phyloP scores from a whole-genome alignment of 2,329 filamentous ascomycete species.

The Dryadomyces quercus-mongolicae region DNA sequence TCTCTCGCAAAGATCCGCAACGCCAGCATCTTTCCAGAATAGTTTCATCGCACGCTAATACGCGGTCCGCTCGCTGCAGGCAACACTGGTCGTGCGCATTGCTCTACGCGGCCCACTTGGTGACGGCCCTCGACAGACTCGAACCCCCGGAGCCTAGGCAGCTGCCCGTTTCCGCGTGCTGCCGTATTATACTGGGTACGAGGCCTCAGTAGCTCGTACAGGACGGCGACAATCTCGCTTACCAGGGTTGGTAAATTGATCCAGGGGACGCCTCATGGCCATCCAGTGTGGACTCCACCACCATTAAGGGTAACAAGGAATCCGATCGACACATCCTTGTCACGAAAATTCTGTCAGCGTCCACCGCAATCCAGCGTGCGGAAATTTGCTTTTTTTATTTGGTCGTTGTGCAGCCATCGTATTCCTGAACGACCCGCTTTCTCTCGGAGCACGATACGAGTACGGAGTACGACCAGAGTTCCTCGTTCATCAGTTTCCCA shows the following conservation, averaged over 20 bases:
- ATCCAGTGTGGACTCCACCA: background rate
- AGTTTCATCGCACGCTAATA: background rate
- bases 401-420: background rate
- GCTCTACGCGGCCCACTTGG: too few species aligned
- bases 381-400: conserved; percentile 3
- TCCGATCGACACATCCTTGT: conserved; percentile 8
- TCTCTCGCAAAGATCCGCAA: background rate
- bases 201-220: background rate
- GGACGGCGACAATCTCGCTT: background rate
- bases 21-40: background rate
- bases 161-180: background rate
- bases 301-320: conserved; percentile 1
- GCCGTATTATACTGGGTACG: too few species aligned
- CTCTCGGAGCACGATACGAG: background rate
- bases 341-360: conserved; percentile 5
- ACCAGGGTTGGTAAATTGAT: background rate
- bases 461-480: too few species aligned
- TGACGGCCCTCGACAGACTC: too few species aligned
- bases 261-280: background rate
- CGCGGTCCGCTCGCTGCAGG: background rate
- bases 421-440: conserved; percentile 1
- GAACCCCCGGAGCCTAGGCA: background rate
- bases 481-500: too few species aligned
- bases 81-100: background rate
- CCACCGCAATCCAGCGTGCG: conserved; percentile 1